A percentile compares a stretch with the other conserved stretches of the same genome.
These are phyloP conservation scores for Solanum lycopersicoides DNA, from an alignment of 257 asterid genomes.

Conservation along the genomic window DNA sequence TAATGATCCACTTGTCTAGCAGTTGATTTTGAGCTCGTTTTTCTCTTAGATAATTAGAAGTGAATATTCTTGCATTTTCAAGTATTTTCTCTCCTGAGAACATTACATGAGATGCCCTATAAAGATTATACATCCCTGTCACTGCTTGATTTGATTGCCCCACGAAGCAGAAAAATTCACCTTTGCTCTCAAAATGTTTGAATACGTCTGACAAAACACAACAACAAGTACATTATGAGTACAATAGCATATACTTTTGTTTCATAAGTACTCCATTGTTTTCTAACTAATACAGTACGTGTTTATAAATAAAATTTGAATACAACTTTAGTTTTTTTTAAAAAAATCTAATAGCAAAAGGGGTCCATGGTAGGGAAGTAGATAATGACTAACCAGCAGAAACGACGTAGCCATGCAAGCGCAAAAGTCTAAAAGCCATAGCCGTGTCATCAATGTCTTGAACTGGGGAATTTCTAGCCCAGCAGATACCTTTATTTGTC, in stretches of 20 bases:
- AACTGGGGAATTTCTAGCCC: conserved; percentile 75
- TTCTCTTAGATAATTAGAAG: conserved; percentile 33
- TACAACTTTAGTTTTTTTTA: neutral
- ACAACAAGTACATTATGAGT: neutral
- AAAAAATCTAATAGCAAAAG: neutral
- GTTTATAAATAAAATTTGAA: neutral
- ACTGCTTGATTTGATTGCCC: conserved; percentile 90
- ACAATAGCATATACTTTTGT: neutral
- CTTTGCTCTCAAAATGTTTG: conserved; percentile 47
- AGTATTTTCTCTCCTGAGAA: conserved; percentile 61
- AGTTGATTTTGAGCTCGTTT: conserved; percentile 47
- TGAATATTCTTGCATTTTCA: conserved; percentile 26
- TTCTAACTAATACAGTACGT: neutral
- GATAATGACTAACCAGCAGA: conserved; percentile 43
- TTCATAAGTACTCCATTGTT: neutral
- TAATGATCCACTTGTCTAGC: conserved; percentile 82
- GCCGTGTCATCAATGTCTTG: conserved; percentile 90
- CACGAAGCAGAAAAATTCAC: conserved; percentile 63
- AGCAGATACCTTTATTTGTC: conserved; percentile 73
- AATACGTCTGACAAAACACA: conserved; percentile 45
- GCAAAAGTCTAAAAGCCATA: conserved; percentile 81
- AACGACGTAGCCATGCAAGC: conserved; percentile 74
- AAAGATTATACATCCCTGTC: conserved; percentile 79
- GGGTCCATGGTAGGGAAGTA: neutral
- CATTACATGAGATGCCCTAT: conserved; percentile 68